phyloP scores from a whole-genome alignment of 2,329 filamentous ascomycete genomes.

The Raffaelea ambrosiae region DNA sequence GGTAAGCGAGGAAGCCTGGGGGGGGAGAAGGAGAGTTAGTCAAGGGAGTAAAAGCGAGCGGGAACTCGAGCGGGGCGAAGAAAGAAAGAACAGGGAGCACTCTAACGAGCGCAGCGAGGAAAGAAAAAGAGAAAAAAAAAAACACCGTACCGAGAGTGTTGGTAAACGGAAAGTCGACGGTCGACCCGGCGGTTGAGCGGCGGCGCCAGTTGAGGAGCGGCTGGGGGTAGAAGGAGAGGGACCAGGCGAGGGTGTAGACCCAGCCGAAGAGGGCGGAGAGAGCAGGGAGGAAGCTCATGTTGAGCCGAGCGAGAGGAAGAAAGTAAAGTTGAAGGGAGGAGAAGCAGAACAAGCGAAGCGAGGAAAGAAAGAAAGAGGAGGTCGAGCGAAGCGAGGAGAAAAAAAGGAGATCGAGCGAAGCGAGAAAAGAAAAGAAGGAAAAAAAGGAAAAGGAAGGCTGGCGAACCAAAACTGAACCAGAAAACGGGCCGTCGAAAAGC shows the following conservation, averaged over 20 bases:
- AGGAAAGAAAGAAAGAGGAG: not conserved
- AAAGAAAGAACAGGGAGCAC: not conserved
- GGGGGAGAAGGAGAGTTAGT: not conserved
- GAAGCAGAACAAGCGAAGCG: not conserved
- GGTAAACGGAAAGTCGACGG: slow-evolving; percentile 77
- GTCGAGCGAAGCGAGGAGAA: not conserved
- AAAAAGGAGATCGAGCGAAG: not conserved
- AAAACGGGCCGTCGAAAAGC: not conserved
- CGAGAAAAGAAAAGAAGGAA: not conserved
- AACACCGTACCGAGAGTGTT: slow-evolving; percentile 52
- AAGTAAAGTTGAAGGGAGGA: not conserved
- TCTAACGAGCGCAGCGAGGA: not conserved
- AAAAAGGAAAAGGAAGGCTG: not conserved
- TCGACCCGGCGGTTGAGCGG: slow-evolving; percentile 71
- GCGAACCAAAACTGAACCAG: not conserved
- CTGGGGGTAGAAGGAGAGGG: slow-evolving; percentile 87
- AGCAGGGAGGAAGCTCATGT: slow-evolving; percentile 30
- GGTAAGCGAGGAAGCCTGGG: slow-evolving; percentile 64
- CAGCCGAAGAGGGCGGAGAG: slow-evolving; percentile 59
- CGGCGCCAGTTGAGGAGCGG: slow-evolving; percentile 70
- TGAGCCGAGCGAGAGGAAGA: not conserved
- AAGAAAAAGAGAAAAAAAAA: not conserved
- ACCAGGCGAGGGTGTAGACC: slow-evolving; percentile 73
- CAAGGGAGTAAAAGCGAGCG: not conserved
- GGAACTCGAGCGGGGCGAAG: not conserved